A percentile compares a stretch with the other conserved stretches of the same genome.
Evolutionary conservation across 768 basidiomycete genomes (phyloP).

Genomic region (Suillus variegatus): DNA sequence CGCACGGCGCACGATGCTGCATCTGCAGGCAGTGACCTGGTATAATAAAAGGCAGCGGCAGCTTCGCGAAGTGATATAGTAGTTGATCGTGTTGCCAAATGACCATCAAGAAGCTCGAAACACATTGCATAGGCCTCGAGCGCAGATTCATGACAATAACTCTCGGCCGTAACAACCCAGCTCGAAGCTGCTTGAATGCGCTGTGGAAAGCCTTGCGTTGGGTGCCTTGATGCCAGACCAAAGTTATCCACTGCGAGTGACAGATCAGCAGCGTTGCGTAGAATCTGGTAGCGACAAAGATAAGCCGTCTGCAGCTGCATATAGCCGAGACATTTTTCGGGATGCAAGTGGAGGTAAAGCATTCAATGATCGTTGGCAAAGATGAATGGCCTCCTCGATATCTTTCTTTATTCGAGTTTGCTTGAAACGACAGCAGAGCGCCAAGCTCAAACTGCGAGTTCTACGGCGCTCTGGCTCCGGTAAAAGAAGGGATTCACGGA

Average conservation of each 20-base stretch:
- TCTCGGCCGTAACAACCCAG: no score
- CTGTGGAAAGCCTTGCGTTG: no score
- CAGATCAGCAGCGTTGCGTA: no score
- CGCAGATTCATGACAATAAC: no score
- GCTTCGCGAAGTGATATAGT: not conserved
- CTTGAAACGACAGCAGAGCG: slow-evolving; percentile 19
- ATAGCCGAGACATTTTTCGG: not conserved
- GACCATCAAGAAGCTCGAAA: not conserved
- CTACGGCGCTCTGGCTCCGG: slow-evolving; percentile 3
- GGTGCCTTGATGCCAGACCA: no score
- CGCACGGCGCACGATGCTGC: slow-evolving; percentile 17
- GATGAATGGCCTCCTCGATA: slow-evolving; percentile 22
- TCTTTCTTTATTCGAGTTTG: slow-evolving; percentile 10
- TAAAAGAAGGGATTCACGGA: slow-evolving; percentile 13
- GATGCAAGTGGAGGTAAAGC: not conserved
- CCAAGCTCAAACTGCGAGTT: slow-evolving; percentile 13
- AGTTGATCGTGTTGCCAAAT: not conserved
- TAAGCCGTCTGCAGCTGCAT: slow-evolving; percentile 12
- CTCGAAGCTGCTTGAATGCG: no score
- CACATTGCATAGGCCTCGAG: not conserved
- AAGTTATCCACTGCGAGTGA: no score
- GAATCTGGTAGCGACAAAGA: slow-evolving; percentile 20
- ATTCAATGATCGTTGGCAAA: slow-evolving; percentile 9
- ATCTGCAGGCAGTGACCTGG: not conserved
- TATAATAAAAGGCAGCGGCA: not conserved